These are phyloP conservation scores for Sarocladium brachiariae DNA, from an alignment of 2,329 filamentous ascomycete genomes.

Conservation along the genomic window DNA sequence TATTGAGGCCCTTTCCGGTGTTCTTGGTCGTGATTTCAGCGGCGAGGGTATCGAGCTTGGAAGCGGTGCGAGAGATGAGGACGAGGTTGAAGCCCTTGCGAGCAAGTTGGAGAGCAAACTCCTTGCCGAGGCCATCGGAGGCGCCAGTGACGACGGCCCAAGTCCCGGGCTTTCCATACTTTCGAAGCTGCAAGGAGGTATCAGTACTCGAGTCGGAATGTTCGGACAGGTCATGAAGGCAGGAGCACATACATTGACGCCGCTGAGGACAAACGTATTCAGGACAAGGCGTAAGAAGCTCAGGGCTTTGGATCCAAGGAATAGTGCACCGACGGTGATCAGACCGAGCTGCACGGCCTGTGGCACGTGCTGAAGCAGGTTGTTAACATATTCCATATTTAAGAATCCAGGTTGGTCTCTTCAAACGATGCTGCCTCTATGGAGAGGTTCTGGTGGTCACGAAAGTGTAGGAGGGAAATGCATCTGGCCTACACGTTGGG, in stretches of 20 bases:
- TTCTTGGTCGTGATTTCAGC: conserved; percentile 68
- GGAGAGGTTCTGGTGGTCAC: too few species aligned
- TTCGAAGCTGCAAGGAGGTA: conserved; percentile 58
- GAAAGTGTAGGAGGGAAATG: background rate
- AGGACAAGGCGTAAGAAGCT: conserved; percentile 56
- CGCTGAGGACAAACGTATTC: conserved; percentile 53
- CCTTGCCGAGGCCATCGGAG: conserved; percentile 93
- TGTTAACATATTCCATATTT: conserved; percentile 22
- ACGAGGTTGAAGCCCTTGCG: conserved; percentile 90
- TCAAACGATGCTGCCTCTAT: too few species aligned
- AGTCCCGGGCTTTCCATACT: conserved; percentile 83
- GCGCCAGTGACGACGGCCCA: conserved; percentile 95
- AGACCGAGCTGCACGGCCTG: conserved; percentile 39
- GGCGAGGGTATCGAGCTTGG: conserved; percentile 76
- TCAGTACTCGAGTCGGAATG: conserved; percentile 12
- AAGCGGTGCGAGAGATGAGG: conserved; percentile 89
- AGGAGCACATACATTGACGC: background rate
- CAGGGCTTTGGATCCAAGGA: conserved; percentile 47
- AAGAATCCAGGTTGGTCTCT: too few species aligned
- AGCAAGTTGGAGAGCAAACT: conserved; percentile 87
- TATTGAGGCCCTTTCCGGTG: conserved; percentile 53
- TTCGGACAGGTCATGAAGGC: background rate
- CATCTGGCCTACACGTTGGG: too few species aligned
- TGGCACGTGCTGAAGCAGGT: conserved; percentile 30
- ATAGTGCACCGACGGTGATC: conserved; percentile 52